phyloP scores from a whole-genome alignment of 140 eudicot species.

The Erigeron philadelphicus region DNA sequence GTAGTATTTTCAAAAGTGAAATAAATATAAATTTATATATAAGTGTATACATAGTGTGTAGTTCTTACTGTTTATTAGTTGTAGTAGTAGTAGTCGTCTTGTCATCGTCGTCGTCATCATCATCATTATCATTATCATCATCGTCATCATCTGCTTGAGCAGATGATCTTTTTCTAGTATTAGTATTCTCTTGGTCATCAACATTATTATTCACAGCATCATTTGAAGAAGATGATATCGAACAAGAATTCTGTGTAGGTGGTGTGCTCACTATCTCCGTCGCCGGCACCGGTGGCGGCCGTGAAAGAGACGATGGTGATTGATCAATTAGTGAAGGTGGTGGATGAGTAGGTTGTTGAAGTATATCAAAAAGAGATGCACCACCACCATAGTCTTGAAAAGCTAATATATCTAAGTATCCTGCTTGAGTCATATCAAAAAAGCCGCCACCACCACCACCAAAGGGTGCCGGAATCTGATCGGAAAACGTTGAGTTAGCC shows the following conservation, averaged over 20 bases:
- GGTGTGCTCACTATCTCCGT: constrained; percentile 47
- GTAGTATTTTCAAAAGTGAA: neutral
- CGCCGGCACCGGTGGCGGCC: constrained; percentile 30
- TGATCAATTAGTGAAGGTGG: constrained; percentile 16
- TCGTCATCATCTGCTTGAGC: constrained; percentile 36
- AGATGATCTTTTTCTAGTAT: constrained; percentile 11
- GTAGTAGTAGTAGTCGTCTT: constrained; percentile 29
- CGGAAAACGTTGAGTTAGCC: constrained; percentile 46
- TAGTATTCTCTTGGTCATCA: constrained; percentile 34
- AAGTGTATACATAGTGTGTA: no score
- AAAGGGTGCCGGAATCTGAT: constrained; percentile 44
- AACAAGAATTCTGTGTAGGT: constrained; percentile 54
- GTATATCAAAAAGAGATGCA: constrained; percentile 39
- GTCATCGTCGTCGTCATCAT: constrained; percentile 28
- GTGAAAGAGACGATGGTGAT: constrained; percentile 12
- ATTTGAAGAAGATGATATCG: constrained; percentile 65
- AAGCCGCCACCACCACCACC: constrained; percentile 30
- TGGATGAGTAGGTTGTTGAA: constrained; percentile 25
- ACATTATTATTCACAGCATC: constrained; percentile 43
- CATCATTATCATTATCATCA: constrained; percentile 24
- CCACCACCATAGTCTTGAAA: constrained; percentile 35
- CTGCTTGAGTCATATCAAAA: constrained; percentile 31
- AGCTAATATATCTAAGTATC: constrained; percentile 42
- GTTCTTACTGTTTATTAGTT: constrained; percentile 51
- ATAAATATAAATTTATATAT: neutral